Percentiles rank a stretch among this genome's conserved stretches.
Evolutionary conservation across 306 rosid genomes (phyloP).

Genomic region (Purshia tridentata): DNA sequence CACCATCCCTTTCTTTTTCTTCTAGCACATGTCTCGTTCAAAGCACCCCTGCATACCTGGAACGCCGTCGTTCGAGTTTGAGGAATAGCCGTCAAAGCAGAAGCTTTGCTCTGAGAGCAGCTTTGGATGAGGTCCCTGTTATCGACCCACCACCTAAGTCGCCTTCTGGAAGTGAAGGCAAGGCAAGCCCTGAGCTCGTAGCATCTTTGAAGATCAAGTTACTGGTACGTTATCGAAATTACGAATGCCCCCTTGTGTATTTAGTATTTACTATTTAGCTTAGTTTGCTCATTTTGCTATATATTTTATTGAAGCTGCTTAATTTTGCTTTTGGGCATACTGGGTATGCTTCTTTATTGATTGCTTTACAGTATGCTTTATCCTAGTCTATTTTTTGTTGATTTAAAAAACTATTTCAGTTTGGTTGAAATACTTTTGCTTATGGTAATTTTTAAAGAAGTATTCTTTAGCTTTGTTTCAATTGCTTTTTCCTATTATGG

Average conservation of each 20-base stretch:
- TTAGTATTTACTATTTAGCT: no score
- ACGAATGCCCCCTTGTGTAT: background rate
- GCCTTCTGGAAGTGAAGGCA: background rate
- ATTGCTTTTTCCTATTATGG: background rate
- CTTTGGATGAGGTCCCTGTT: slow-evolving; percentile 29
- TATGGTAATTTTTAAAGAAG: no score
- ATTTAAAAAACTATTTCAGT: no score
- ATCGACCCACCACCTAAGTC: slow-evolving; percentile 38
- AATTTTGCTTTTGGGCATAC: background rate
- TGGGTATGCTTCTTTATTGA: background rate
- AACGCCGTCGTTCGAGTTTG: slow-evolving; percentile 18
- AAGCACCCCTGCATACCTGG: slow-evolving; percentile 10
- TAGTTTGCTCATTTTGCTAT: background rate
- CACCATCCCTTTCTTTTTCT: slow-evolving; percentile 14
- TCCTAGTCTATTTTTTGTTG: no score
- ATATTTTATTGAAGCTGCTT: background rate
- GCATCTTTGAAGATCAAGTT: slow-evolving; percentile 69
- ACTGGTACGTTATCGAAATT: slow-evolving; percentile 41
- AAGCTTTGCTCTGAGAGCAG: slow-evolving; percentile 39
- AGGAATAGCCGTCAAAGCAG: slow-evolving; percentile 7
- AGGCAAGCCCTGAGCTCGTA: slow-evolving; percentile 30
- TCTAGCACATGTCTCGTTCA: slow-evolving; percentile 16
- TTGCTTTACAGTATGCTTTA: background rate
- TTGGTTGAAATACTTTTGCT: no score
- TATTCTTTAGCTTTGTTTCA: background rate